Conservation (phyloP, 257 asterid species). For the Primulina huaijiensis region DNA sequence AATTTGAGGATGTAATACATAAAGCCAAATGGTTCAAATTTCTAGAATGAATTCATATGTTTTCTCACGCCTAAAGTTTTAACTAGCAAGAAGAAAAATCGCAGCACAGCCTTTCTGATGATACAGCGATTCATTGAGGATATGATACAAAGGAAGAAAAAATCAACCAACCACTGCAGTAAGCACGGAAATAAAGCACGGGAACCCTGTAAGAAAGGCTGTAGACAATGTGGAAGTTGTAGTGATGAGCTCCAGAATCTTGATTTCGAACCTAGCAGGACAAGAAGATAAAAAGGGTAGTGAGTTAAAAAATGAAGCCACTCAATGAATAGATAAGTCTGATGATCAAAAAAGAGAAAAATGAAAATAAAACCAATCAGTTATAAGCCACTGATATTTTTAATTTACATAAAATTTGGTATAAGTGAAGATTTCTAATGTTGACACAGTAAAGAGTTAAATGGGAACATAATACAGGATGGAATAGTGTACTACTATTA, state of each 20-base stretch:
- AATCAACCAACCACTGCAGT: slow-evolving; percentile 50
- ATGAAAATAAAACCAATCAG: too few relatives aligned
- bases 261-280: slow-evolving; percentile 45
- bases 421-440: too few relatives aligned
- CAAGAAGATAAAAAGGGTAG: slow-evolving; percentile 14
- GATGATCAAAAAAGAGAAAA: too few relatives aligned
- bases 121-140: not conserved
- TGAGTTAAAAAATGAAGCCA: not conserved
- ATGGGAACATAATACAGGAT: too few relatives aligned
- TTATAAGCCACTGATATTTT: too few relatives aligned
- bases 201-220: slow-evolving; percentile 82
- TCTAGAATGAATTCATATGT: not conserved
- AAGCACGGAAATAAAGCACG: slow-evolving; percentile 79
- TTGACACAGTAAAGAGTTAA: too few relatives aligned
- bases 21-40: not conserved
- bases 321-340: not conserved
- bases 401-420: too few relatives aligned
- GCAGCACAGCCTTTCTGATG: not conserved
- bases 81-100: too few relatives aligned
- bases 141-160: slow-evolving; percentile 10
- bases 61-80: not conserved
- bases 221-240: slow-evolving; percentile 70
- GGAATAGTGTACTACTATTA: too few relatives aligned
- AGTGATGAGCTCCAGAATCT: slow-evolving; percentile 42
- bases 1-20: not conserved